Conservation (phyloP, 2,329 filamentous ascomycete species). For the Nannizzia gypsea region DNA sequence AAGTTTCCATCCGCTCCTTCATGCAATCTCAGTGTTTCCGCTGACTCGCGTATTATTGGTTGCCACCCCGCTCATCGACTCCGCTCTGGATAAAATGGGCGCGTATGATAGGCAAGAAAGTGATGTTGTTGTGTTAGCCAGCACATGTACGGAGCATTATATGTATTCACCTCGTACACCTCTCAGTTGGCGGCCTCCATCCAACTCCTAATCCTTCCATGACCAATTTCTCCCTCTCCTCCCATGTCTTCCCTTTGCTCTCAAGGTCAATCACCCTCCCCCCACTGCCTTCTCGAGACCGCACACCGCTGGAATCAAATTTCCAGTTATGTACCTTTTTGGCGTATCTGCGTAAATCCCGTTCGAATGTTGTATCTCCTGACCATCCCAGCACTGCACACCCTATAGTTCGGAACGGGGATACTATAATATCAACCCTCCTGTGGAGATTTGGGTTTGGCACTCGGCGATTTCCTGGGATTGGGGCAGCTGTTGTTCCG, state of each 20-base stretch:
- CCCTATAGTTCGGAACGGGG: conserved; percentile 76
- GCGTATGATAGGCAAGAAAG: neutral
- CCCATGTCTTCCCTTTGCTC: conserved; percentile 42
- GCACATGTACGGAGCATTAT: no score
- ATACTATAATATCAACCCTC: conserved; percentile 83
- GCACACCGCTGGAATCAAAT: conserved; percentile 82
- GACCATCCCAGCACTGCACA: conserved; percentile 84
- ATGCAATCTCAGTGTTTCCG: no score
- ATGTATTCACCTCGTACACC: conserved; percentile 54
- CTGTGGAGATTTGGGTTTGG: conserved; percentile 62
- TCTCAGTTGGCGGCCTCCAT: conserved; percentile 54
- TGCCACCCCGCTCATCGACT: neutral
- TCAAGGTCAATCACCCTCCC: conserved; percentile 58
- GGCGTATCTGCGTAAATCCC: conserved; percentile 71
- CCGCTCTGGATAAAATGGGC: neutral
- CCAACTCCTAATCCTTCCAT: conserved; percentile 64
- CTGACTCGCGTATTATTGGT: neutral
- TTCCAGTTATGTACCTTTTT: conserved; percentile 62
- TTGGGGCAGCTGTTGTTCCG: neutral
- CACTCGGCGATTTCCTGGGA: conserved; percentile 6
- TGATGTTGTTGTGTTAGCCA: neutral
- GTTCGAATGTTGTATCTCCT: conserved; percentile 77
- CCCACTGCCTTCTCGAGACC: conserved; percentile 50
- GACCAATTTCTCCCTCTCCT: conserved; percentile 66
- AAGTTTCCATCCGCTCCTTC: no score